Base-by-base conservation (phyloP, 495 filamentous ascomycete genomes). In the Podospora conica region DNA sequence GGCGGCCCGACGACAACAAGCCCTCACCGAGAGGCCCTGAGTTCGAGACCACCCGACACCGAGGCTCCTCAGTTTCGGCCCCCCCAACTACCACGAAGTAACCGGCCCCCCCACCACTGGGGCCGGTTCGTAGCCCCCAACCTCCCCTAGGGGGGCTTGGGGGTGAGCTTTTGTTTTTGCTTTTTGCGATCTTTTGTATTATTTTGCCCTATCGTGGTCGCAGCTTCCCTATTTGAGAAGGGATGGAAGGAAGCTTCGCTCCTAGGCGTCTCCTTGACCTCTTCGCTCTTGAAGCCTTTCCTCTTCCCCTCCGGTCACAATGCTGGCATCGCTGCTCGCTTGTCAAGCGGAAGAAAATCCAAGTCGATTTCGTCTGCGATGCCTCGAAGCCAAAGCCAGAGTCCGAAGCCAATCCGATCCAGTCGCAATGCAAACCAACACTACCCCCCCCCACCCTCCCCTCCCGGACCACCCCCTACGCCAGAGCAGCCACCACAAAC, bases 401-500 rank as follows among this genome's bases (percentile, higher is more conserved):
- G 9, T 8, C 40, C 40, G 1, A 48, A n/a, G 6, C 40, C 18
- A 8, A n/a, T n/a, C 40, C 40, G 0, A 8, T 48, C 40, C 40
- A 48, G 40, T 48, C 40, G 40, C 40, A 48, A n/a, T 48, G 40
- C 40, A 48, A 48, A 48, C 40, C 40, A 48, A 48, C 1, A 29
- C 23, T 5, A 33, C 23, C 48, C 11, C 24, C 15, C 9, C 1
- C 23, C 48, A 29, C 29, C 48, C 15, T 21, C 6, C 25, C n/a
- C 1, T 3, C n/a, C n/a, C n/a, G n/a, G n/a, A n/a, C n/a, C 29
- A 48, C 2, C 10, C 55, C 18, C 20, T 55, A 28, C 8, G 58
- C 55, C 55, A 86, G 61, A 66, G 83, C 83, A 67, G 70, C 74
- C 68, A 82, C 79, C 22, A 85, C 77, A 62, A 88, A 87, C 3